Base-by-base conservation (phyloP, 169 alveolate genomes). In the Miamiensis avidus region DNA sequence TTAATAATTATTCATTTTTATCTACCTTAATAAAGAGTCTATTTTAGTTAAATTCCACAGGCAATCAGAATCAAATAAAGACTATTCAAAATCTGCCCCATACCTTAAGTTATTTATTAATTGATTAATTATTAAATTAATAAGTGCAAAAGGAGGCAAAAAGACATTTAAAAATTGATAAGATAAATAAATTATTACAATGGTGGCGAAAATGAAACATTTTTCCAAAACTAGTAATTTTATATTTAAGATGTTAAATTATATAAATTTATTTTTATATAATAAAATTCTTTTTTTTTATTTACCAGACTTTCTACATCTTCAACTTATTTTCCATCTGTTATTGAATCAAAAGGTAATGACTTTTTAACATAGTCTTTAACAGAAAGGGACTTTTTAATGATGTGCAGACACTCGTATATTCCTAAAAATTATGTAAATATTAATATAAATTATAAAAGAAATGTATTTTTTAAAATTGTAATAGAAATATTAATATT, bases 171-270 rank as follows among this genome's bases (percentile, higher is more conserved):
- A n/a, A n/a, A n/a, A n/a, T n/a, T n/a, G n/a, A n/a, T n/a, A n/a
- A n/a, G n/a, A n/a, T n/a, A n/a, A n/a, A n/a, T n/a, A n/a, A n/a
- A n/a, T n/a, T n/a, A n/a, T 49, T 94, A 94, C 0, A 94, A 82
- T 29, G 97, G 96, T 29, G 97, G 91, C 75, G 91, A 85, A 75
- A 87, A 91, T 34, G 94, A 90, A 25, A 92, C 78, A 20, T 91
- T 89, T 79, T 85, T 91, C 97, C 97, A 94, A 78, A 92, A 94
- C 95, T 89, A 75, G 0, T 0, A 49, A 49, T 11, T 11, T 11
- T 11, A 49, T 11, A 49, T 11, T 11, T 49, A 11, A 49, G 69
- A 49, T 49, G 4, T 49, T 11, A 49, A 49, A 49, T 49, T 49
- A 49, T 11, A 49, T 11, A 11, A 49, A 49, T 11, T 49, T 20